These are phyloP conservation scores for Phytophthora citricola DNA, from an alignment of 352 stramenopile species.

Conservation along the genomic window DNA sequence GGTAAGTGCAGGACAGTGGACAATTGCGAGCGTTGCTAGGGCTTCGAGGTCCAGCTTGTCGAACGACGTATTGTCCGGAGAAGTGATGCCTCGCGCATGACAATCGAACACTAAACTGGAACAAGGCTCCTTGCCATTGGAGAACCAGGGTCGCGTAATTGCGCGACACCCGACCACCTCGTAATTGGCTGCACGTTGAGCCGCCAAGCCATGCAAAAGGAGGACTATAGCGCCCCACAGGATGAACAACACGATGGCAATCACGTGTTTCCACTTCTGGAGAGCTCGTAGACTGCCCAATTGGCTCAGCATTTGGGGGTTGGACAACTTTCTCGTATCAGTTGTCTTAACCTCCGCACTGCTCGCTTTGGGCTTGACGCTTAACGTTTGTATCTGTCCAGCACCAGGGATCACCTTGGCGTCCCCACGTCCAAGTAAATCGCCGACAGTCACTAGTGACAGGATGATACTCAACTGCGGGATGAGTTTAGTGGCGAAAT, in stretches of 20 bases:
- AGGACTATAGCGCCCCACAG: slow-evolving; percentile 22
- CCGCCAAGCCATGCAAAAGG: slow-evolving; percentile 15
- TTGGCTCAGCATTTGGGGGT: not conserved
- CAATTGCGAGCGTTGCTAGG: slow-evolving; percentile 19
- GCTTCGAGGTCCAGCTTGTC: slow-evolving; percentile 16
- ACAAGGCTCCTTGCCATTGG: slow-evolving; percentile 32
- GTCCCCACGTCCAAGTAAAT: slow-evolving; percentile 7
- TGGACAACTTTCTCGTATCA: not conserved
- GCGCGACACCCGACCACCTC: slow-evolving; percentile 19
- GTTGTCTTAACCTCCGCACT: not conserved
- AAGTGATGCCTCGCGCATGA: not conserved
- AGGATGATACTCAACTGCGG: slow-evolving; percentile 27
- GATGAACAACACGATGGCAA: slow-evolving; percentile 14
- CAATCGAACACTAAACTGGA: slow-evolving; percentile 33
- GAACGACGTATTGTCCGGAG: slow-evolving; percentile 20
- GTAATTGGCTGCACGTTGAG: slow-evolving; percentile 14
- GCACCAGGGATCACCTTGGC: slow-evolving; percentile 8
- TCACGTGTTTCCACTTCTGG: slow-evolving; percentile 12
- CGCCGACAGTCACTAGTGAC: slow-evolving; percentile 10
- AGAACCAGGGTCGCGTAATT: slow-evolving; percentile 23
- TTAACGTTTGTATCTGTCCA: not conserved
- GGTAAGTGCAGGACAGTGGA: slow-evolving; percentile 8
- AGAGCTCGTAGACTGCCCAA: slow-evolving; percentile 1
- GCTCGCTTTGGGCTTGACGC: slow-evolving; percentile 4
- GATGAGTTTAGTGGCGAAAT: slow-evolving; percentile 23